A percentile compares a stretch with the other conserved stretches of the same genome.
phyloP scores from a whole-genome alignment of 257 asterid genomes.

The Rhazya stricta region DNA sequence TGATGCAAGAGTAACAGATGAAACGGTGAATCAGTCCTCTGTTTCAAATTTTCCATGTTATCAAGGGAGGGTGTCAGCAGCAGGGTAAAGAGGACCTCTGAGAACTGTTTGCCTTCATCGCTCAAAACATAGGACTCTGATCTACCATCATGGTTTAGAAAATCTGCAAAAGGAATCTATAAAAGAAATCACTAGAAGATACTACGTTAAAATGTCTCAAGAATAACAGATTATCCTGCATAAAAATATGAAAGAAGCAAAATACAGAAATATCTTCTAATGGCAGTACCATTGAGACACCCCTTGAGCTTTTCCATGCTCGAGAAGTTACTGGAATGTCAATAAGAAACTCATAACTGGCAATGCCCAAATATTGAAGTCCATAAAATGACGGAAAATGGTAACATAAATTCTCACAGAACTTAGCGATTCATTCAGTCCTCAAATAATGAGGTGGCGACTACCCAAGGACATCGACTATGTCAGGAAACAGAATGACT shows the following conservation, averaged over 20 bases:
- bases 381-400: not conserved
- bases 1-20: not conserved
- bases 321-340: constrained; percentile 62
- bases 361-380: not conserved
- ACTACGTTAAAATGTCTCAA: not conserved
- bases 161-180: constrained; percentile 86
- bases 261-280: not conserved
- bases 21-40: not conserved
- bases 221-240: not conserved
- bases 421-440: not conserved
- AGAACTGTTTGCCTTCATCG: constrained; percentile 45
- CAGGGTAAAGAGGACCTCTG: constrained; percentile 35
- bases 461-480: not conserved
- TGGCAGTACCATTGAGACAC: constrained; percentile 52
- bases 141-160: constrained; percentile 60
- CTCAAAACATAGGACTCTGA: constrained; percentile 53
- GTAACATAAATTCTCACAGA: not conserved
- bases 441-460: not conserved
- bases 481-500: not conserved
- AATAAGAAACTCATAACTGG: constrained; percentile 4
- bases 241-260: not conserved
- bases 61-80: not conserved
- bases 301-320: constrained; percentile 83
- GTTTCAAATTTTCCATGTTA: not conserved
- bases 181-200: constrained; percentile 9